Base-by-base conservation (phyloP, 164 flowering plant genomes). In the Stephania cephalantha region DNA sequence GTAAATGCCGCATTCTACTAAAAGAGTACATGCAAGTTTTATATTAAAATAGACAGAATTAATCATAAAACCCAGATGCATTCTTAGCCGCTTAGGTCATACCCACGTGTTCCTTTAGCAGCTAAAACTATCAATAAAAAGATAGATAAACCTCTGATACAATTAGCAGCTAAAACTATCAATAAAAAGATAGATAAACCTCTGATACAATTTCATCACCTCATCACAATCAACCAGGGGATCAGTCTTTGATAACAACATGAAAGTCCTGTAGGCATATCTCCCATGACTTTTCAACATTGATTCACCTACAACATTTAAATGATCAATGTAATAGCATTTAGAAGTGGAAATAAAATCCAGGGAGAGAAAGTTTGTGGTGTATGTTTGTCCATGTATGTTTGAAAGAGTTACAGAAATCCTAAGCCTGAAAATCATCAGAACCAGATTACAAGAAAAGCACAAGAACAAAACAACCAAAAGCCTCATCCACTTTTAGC, bases 201-300 rank as follows among this genome's bases (percentile, higher is more conserved):
- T 58, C 64, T 15, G 64, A 9, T 15, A 58, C 17, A n/a, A 58
- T 15, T 58, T 58, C 20, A 58, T 58, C 64, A 93, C 98, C 94
- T 86, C 85, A 63, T 87, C 88, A 58, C 90, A 89, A 80, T 90
- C 92, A 69, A 85, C 64, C 9, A 86, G 76, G 68, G 83, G 76
- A 74, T 80, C 79, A 50, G 75, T 73, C 77, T 80, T 85, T 48
- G 90, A 79, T 53, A 93, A 81, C 61, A 84, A 77, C 82, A 97
- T 85, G 80, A 93, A 91, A 17, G 91, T 88, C 85, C 88, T 90
- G 78, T 84, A 90, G 20, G 92, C 94, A 35, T 86, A 88, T 61
- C 35, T 77, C 13, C 97, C 99, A 81, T 90, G 87, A 82, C 91
- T 85, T 78, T 87, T 90, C 81, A 86, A 70, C 44, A 91, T 87